Evolutionary conservation across 2,329 filamentous ascomycete genomes (phyloP).

Genomic region (Spiromastix sp.): DNA sequence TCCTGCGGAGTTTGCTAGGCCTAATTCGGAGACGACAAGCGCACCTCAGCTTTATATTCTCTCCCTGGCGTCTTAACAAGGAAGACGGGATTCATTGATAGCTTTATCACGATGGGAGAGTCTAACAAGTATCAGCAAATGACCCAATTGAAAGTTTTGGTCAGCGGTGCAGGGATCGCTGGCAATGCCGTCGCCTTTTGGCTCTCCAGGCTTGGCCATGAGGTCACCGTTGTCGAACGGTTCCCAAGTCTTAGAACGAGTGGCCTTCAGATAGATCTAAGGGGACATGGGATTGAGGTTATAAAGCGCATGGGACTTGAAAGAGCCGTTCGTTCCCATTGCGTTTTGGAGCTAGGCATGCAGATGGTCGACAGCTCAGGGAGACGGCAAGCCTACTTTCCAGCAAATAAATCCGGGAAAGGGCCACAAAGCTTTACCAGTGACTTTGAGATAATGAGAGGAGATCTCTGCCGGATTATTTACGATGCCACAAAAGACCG

Average conservation of each 20-base stretch:
- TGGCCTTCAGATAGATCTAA: slow-evolving; percentile 46
- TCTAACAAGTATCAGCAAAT: slow-evolving; percentile 9
- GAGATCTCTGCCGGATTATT: slow-evolving; percentile 39
- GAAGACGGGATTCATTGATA: too few species aligned
- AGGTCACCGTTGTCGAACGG: slow-evolving; percentile 35
- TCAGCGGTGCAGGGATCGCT: slow-evolving; percentile 33
- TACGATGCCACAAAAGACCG: slow-evolving; percentile 20
- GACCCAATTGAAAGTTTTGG: slow-evolving; percentile 35
- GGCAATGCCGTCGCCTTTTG: slow-evolving; percentile 40
- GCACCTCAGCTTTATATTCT: too few species aligned
- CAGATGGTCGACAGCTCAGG: slow-evolving; percentile 35
- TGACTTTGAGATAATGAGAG: slow-evolving; percentile 48
- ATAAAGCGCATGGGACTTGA: slow-evolving; percentile 45
- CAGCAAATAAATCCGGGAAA: slow-evolving; percentile 27
- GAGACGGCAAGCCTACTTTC: slow-evolving; percentile 31
- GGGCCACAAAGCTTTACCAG: slow-evolving; percentile 31
- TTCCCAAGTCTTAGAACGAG: slow-evolving; percentile 33
- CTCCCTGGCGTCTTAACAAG: too few species aligned
- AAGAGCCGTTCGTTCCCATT: slow-evolving; percentile 25
- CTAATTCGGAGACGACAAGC: too few species aligned
- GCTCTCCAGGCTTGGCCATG: slow-evolving; percentile 33
- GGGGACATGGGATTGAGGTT: slow-evolving; percentile 42
- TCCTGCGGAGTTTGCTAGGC: too few species aligned
- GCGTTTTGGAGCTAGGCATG: slow-evolving; percentile 40
- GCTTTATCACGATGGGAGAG: too few species aligned